Percentiles rank a stretch among this genome's conserved stretches.
Evolutionary conservation across 768 basidiomycete species (phyloP).

Genomic region (Amanita inopinata): DNA sequence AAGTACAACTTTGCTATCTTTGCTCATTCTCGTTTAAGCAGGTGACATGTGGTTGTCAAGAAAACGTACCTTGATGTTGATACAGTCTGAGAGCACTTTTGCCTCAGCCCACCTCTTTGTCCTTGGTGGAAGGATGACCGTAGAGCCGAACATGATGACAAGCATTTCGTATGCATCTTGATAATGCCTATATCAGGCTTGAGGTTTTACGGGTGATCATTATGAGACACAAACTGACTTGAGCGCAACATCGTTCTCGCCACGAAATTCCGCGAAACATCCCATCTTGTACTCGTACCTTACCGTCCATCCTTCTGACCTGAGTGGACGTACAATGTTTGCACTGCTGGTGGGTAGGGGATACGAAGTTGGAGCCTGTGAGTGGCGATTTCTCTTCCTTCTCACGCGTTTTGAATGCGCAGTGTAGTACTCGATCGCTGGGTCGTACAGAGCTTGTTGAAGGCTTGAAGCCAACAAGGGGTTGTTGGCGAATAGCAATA

Average conservation of each 20-base stretch:
- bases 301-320: slow-evolving; percentile 90
- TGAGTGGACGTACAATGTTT: slow-evolving; percentile 46
- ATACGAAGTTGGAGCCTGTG: slow-evolving; percentile 45
- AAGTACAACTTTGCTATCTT: slow-evolving; percentile 87
- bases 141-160: slow-evolving; percentile 82
- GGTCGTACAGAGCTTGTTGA: slow-evolving; percentile 81
- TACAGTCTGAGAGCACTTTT: slow-evolving; percentile 90
- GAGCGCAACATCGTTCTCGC: slow-evolving; percentile 86
- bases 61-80: slow-evolving; percentile 69
- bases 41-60: not conserved
- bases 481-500: no score
- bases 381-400: slow-evolving; percentile 79
- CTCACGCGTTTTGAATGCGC: slow-evolving; percentile 88
- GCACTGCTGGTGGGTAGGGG: slow-evolving; percentile 34
- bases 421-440: slow-evolving; percentile 89
- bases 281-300: slow-evolving; percentile 98
- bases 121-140: slow-evolving; percentile 76
- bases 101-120: slow-evolving; percentile 99
- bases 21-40: not conserved
- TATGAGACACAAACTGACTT: slow-evolving; percentile 46
- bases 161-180: slow-evolving; percentile 86
- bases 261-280: slow-evolving; percentile 89
- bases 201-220: slow-evolving; percentile 10
- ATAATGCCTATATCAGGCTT: slow-evolving; percentile 56
- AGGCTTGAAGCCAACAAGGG: slow-evolving; percentile 55